A percentile compares a stretch with the other conserved stretches of the same genome.
These are phyloP conservation scores for Candida sphagnicola DNA, from an alignment of 805 yeast species.

Conservation along the genomic window DNA sequence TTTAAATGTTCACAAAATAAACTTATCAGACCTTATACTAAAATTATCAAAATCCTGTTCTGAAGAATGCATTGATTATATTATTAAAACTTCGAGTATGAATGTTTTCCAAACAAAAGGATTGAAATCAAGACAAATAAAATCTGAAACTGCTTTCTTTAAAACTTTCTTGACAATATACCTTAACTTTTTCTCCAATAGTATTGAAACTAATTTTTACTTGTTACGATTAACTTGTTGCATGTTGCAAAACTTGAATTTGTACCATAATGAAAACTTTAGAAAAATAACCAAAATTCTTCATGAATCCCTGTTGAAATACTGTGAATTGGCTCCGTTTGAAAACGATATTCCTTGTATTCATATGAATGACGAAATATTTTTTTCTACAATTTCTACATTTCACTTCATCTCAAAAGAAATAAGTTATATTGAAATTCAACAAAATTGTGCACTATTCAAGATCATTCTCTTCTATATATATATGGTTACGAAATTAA, in stretches of 20 bases:
- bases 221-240: neutral
- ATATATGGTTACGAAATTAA: neutral
- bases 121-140: neutral
- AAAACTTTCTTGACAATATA: neutral
- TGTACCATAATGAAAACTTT: neutral
- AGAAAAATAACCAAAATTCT: neutral
- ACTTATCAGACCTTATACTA: neutral
- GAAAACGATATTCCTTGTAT: neutral
- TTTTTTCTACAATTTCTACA: no score
- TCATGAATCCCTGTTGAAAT: neutral
- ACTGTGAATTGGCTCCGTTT: neutral
- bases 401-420: neutral
- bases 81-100: neutral
- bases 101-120: neutral
- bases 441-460: neutral
- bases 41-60: neutral
- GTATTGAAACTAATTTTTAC: neutral
- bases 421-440: neutral
- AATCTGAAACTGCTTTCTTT: conserved; percentile 1
- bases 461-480: neutral
- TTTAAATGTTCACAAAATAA: neutral
- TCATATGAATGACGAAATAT: neutral
- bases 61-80: neutral
- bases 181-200: conserved; percentile 1
- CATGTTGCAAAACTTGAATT: neutral